Conservation (phyloP, 192 early-diverging fungal species). For the Chytriomyces hyalinus region DNA sequence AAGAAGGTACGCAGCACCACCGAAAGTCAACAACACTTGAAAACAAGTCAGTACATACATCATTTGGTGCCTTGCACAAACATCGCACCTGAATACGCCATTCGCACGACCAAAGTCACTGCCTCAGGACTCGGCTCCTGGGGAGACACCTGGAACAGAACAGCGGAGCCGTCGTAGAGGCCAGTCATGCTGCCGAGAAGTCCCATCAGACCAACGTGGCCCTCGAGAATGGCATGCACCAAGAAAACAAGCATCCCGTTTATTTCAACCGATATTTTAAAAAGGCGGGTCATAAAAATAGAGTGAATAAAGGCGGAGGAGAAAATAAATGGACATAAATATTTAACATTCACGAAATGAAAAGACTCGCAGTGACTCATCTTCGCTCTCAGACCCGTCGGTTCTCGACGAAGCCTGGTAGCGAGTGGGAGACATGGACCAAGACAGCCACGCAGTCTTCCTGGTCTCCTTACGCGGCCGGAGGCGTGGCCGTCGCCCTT, state of each 20-base stretch:
- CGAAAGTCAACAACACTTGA: neutral
- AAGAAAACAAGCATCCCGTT: neutral
- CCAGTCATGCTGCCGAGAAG: neutral
- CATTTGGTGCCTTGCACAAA: neutral
- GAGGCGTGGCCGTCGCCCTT: neutral
- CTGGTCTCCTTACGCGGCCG: neutral
- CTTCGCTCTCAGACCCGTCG: neutral
- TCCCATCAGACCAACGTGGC: conserved; percentile 5
- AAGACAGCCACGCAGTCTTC: too few relatives aligned
- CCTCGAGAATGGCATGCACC: conserved; percentile 13
- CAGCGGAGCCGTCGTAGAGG: neutral
- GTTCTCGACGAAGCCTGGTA: neutral
- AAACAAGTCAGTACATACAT: neutral
- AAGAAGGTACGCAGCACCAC: conserved; percentile 1
- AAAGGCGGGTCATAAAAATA: too few relatives aligned
- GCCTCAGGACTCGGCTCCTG: neutral
- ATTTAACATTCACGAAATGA: too few relatives aligned
- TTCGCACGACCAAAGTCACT: neutral
- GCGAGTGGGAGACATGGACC: too few relatives aligned
- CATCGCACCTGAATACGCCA: neutral
- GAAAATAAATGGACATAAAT: too few relatives aligned
- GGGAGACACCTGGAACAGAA: neutral
- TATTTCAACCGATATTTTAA: neutral
- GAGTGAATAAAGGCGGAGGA: too few relatives aligned
- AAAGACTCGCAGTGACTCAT: neutral